Percentiles rank a stretch among this genome's conserved stretches.
Evolutionary conservation across 805 yeast genomes (phyloP).

Genomic region (Hanseniaspora taiwanica): DNA sequence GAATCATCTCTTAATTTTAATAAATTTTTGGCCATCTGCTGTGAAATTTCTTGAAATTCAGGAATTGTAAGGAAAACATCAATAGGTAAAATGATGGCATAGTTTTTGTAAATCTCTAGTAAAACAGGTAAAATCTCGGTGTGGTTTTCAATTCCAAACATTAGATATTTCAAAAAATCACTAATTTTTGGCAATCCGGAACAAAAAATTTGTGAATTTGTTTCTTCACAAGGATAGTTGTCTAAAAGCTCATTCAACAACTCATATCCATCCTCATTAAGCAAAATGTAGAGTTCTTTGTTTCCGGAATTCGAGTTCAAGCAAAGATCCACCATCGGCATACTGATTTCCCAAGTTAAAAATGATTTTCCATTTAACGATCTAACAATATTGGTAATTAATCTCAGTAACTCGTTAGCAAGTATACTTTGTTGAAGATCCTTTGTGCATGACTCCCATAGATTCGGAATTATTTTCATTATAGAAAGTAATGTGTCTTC

Average conservation of each 20-base stretch:
- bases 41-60: conserved; percentile 30
- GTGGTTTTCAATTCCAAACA: conserved; percentile 48
- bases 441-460: conserved; percentile 39
- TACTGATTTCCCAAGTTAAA: conserved; percentile 38
- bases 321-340: conserved; percentile 50
- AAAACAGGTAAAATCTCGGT: conserved; percentile 64
- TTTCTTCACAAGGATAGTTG: conserved; percentile 34
- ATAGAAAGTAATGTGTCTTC: conserved; percentile 37
- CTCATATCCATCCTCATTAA: conserved; percentile 80
- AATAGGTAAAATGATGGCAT: conserved; percentile 36
- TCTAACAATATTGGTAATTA: conserved; percentile 40
- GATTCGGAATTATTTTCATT: conserved; percentile 46
- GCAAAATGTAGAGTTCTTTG: conserved; percentile 28
- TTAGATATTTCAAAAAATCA: conserved; percentile 34
- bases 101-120: conserved; percentile 49
- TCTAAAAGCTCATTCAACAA: conserved; percentile 64
- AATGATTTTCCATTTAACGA: conserved; percentile 42
- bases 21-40: conserved; percentile 39
- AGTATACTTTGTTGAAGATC: conserved; percentile 31
- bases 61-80: conserved; percentile 26
- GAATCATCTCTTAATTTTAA: conserved; percentile 60
- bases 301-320: conserved; percentile 49
- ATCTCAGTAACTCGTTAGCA: conserved; percentile 39
- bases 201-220: conserved; percentile 11
- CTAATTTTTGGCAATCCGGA: conserved; percentile 23